phyloP scores from a whole-genome alignment of 257 asterid genomes.

The Solanum ahanhuiri region DNA sequence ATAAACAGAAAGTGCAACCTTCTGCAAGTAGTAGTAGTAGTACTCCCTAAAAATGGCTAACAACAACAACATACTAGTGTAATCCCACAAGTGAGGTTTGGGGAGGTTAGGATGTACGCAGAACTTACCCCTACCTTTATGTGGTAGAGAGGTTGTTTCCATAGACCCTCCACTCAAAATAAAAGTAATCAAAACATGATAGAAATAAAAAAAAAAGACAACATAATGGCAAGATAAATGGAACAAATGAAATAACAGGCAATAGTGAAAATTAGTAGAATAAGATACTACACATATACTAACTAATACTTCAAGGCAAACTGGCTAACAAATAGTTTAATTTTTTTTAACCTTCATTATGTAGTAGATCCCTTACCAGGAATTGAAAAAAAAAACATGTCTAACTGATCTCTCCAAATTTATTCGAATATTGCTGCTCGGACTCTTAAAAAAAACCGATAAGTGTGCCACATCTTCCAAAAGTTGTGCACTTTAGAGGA shows the following conservation, averaged over 20 bases:
- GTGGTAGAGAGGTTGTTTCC: not conserved
- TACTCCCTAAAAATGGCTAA: not conserved
- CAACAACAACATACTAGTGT: not conserved
- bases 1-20: not conserved
- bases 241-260: not conserved
- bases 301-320: not conserved
- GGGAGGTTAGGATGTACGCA: not conserved
- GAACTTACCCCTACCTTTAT: not conserved
- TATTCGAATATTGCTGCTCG: not conserved
- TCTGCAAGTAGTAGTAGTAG: not conserved
- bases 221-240: not conserved
- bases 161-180: not conserved
- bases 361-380: not conserved
- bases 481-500: not conserved
- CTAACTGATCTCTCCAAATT: not conserved
- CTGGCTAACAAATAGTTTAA: not conserved
- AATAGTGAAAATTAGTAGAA: not conserved
- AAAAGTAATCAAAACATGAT: not conserved
- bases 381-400: not conserved
- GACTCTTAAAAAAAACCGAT: not conserved
- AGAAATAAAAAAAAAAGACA: not conserved
- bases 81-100: not conserved
- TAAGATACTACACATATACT: not conserved
- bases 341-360: not conserved
- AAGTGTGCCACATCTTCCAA: not conserved